These are phyloP conservation scores for Parietaria judaica DNA, from an alignment of 306 rosid species.

Conservation along the genomic window DNA sequence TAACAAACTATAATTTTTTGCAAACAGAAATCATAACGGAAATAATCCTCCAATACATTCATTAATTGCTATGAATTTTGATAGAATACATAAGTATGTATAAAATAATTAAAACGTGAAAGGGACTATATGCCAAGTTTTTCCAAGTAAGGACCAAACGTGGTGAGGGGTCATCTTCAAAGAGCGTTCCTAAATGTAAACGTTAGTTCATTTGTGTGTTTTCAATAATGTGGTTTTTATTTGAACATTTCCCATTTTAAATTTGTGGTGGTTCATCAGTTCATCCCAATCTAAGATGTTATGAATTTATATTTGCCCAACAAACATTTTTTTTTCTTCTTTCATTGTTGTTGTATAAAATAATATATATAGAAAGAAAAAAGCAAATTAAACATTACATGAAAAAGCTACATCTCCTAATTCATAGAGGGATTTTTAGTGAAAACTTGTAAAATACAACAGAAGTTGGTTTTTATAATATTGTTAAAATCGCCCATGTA, in stretches of 20 bases:
- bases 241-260: background rate
- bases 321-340: background rate
- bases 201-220: background rate
- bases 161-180: constrained; percentile 6
- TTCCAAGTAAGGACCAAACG: background rate
- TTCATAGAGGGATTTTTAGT: no score
- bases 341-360: background rate
- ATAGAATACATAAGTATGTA: no score
- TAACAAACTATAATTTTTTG: no score
- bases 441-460: no score
- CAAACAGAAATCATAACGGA: no score
- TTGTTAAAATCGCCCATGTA: no score
- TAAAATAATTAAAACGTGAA: background rate
- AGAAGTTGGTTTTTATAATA: no score
- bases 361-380: no score
- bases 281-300: background rate
- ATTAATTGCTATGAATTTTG: no score
- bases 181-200: background rate
- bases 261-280: background rate
- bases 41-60: no score
- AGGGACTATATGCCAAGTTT: background rate
- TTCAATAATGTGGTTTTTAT: background rate
- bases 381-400: background rate
- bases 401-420: background rate
- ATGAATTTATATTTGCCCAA: background rate